Conservation (phyloP, 257 asterid species). For the Solanum pinnatisectum region DNA sequence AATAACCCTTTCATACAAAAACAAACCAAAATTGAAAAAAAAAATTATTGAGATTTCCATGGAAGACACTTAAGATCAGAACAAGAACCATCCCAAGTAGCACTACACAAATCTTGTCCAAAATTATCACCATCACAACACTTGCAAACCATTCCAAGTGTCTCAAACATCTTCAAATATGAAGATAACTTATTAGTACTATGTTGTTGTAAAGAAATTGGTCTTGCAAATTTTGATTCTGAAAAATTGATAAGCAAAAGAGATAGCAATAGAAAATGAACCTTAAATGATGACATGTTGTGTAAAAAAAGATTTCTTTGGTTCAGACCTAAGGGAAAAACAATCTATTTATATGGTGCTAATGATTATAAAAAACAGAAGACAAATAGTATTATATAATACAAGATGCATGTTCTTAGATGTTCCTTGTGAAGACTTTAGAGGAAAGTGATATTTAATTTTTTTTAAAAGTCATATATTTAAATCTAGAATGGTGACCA, state of each 20-base stretch:
- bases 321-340: neutral
- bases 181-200: neutral
- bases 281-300: neutral
- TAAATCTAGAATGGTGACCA: neutral
- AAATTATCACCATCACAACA: constrained; percentile 16
- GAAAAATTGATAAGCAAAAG: neutral
- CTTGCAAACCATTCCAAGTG: constrained; percentile 36
- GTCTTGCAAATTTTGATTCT: neutral
- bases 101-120: constrained; percentile 1
- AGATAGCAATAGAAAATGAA: neutral
- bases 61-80: constrained; percentile 25
- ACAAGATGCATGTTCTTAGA: neutral
- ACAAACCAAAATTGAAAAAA: neutral
- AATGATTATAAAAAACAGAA: neutral
- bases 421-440: neutral
- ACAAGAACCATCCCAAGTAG: constrained; percentile 25
- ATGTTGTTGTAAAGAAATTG: neutral
- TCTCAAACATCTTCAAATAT: constrained; percentile 1
- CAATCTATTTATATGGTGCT: neutral
- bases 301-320: neutral
- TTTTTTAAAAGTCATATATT: neutral
- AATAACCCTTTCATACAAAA: neutral
- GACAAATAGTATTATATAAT: neutral
- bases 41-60: constrained; percentile 16
- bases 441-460: neutral